Base-by-base conservation (phyloP, 768 basidiomycete species). In the Cubamyces lactineus region DNA sequence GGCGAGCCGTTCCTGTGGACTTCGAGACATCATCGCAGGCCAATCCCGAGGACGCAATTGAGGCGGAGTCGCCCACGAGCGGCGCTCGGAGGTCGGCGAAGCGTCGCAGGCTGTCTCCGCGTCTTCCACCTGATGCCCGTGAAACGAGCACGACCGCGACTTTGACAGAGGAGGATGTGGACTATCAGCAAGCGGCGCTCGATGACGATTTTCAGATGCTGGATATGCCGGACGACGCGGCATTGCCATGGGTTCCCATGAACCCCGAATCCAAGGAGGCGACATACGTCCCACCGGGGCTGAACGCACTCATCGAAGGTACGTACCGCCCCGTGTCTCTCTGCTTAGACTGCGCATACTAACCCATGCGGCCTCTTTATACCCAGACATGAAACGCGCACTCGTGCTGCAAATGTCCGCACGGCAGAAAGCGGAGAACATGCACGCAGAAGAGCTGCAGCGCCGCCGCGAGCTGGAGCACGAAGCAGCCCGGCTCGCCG, bases 301-400 rank as follows among this genome's bases (percentile, higher is more conserved):
- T 78, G 16, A 71, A 70, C 41, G 71, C 71, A 52, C 74, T 79
- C 34, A 66, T 78, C 45, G 70, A 74, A 40, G 71, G 77, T 79
- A 65, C 50, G 73, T 68, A 42, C 39, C 45, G 4, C 34, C 30
- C 39, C 28, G 39, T 24, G 21, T 49, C 28, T 19, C 23, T 5
- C 8, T n/a, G 68, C 61, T 55, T 4, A 49, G 26, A 21, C 24
- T 5, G 38, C 21, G 28, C 40, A 5, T 21, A 47, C 46, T 51
- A 3, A 23, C 53, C 13, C 54, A 30, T 21, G 24, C 43, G 40
- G 38, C 30, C 38, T 38, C 42, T 42, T 40, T 11, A 0, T 28
- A 28, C 28, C 7, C 61, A 74, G 73, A 63, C 53, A 79, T 79
- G 78, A 74, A 68, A 43, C 72, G 67, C 57, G 71, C 76, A 47